Percentiles rank a stretch among this genome's conserved stretches.
phyloP scores from a whole-genome alignment of 495 filamentous ascomycete genomes.

The Stereocaulon alpinum region DNA sequence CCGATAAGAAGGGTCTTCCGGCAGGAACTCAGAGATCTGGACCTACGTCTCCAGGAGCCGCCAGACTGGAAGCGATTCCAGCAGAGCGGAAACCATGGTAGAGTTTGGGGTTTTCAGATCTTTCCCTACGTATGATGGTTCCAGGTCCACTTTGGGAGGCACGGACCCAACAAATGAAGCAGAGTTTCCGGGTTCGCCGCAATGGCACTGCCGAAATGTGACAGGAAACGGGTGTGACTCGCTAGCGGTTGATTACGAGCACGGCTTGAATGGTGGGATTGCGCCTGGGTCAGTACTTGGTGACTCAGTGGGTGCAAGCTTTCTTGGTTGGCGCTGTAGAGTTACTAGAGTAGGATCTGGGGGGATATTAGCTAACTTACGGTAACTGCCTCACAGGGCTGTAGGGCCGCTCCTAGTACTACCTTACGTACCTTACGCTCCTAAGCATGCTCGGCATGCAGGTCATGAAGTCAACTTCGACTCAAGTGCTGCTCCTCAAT shows the following conservation, averaged over 20 bases:
- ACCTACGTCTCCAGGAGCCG: too few relatives aligned
- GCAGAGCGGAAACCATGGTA: too few relatives aligned
- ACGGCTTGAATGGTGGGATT: not conserved
- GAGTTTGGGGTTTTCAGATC: too few relatives aligned
- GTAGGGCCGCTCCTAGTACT: not conserved
- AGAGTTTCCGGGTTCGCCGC: not conserved
- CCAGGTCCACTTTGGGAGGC: too few relatives aligned
- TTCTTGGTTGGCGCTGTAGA: not conserved
- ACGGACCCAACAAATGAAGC: not conserved
- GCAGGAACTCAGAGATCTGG: not conserved
- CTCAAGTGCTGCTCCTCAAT: not conserved
- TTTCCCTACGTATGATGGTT: too few relatives aligned
- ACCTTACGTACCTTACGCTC: too few relatives aligned
- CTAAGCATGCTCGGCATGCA: not conserved
- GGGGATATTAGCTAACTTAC: not conserved
- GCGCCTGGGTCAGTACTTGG: not conserved
- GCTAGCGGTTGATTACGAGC: not conserved
- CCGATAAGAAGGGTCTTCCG: not conserved
- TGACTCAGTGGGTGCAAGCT: constrained; percentile 1
- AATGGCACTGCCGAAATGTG: not conserved
- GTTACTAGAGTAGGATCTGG: not conserved
- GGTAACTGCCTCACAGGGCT: constrained; percentile 2
- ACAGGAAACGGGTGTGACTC: constrained; percentile 1
- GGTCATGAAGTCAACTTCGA: not conserved
- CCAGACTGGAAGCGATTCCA: not conserved